Conservation (phyloP, 2,329 filamentous ascomycete species). For the Gremmenia infestans region DNA sequence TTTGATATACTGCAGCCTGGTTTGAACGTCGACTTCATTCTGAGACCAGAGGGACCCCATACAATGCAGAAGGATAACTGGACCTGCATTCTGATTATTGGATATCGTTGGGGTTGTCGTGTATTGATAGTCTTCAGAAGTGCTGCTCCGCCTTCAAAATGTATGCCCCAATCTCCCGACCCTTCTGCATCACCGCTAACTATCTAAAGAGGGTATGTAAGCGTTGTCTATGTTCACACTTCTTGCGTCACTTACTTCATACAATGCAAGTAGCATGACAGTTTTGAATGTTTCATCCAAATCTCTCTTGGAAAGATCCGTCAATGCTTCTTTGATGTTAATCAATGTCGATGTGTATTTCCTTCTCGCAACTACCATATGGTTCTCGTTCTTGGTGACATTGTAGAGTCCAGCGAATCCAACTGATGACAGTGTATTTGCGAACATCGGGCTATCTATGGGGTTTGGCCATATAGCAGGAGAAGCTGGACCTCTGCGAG, state of each 20-base stretch:
- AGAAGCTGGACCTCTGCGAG: not conserved
- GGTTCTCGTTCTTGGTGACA: slow-evolving; percentile 29
- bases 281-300: slow-evolving; percentile 49
- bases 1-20: slow-evolving; percentile 12
- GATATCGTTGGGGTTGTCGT: not conserved
- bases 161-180: slow-evolving; percentile 11
- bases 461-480: slow-evolving; percentile 19
- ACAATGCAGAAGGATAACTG: slow-evolving; percentile 20
- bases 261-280: slow-evolving; percentile 47
- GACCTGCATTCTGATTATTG: slow-evolving; percentile 8
- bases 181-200: slow-evolving; percentile 10
- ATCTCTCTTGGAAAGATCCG: slow-evolving; percentile 38
- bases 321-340: slow-evolving; percentile 43
- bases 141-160: slow-evolving; percentile 19
- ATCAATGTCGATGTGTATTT: slow-evolving; percentile 46
- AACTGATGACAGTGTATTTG: slow-evolving; percentile 46
- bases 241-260: slow-evolving; percentile 34
- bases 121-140: slow-evolving; percentile 16
- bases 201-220: slow-evolving; percentile 4
- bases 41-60: not conserved
- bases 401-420: slow-evolving; percentile 48
- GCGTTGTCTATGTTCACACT: not conserved
- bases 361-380: slow-evolving; percentile 43
- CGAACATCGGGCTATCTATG: slow-evolving; percentile 39
- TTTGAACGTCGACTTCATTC: not conserved